A percentile compares a stretch with the other conserved stretches of the same genome.
Conservation (phyloP, 1,139 yeast species). For the Sugiyamaella novakii region DNA sequence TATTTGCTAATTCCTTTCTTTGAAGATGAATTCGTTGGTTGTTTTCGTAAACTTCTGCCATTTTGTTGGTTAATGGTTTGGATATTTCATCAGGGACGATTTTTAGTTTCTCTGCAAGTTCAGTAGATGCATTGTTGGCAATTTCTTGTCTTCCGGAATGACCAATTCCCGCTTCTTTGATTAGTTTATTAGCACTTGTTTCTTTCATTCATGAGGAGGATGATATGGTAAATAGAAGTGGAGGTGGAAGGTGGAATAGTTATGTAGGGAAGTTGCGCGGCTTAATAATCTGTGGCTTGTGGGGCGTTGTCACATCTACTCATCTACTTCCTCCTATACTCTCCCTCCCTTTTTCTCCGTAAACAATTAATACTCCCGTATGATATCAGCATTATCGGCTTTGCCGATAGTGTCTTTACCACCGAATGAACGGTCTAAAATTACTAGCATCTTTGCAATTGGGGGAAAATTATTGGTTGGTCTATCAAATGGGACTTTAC, state of each 20-base stretch:
- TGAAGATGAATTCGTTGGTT: conserved; percentile 33
- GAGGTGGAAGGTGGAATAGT: neutral
- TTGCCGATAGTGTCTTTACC: conserved; percentile 19
- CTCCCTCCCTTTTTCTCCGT: too few species aligned
- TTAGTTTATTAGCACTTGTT: conserved; percentile 33
- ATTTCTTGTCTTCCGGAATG: conserved; percentile 36
- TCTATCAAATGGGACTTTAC: conserved; percentile 32
- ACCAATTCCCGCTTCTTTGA: conserved; percentile 40
- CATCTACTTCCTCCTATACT: too few species aligned
- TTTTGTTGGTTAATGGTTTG: conserved; percentile 33
- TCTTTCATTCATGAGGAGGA: conserved; percentile 29
- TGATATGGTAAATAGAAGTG: neutral
- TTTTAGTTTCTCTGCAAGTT: conserved; percentile 25
- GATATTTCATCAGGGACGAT: conserved; percentile 33
- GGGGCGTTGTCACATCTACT: too few species aligned
- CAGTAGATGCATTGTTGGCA: conserved; percentile 28
- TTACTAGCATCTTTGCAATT: conserved; percentile 26
- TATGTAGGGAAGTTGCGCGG: neutral
- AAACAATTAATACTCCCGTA: too few species aligned
- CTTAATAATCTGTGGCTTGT: too few species aligned
- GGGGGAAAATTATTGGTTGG: conserved; percentile 38
- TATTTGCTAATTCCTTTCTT: conserved; percentile 27
- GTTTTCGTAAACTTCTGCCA: conserved; percentile 34
- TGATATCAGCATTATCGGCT: conserved; percentile 19
- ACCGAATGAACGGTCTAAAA: conserved; percentile 4